Conservation (phyloP, 768 basidiomycete genomes). For the Tulasnella sp. region DNA sequence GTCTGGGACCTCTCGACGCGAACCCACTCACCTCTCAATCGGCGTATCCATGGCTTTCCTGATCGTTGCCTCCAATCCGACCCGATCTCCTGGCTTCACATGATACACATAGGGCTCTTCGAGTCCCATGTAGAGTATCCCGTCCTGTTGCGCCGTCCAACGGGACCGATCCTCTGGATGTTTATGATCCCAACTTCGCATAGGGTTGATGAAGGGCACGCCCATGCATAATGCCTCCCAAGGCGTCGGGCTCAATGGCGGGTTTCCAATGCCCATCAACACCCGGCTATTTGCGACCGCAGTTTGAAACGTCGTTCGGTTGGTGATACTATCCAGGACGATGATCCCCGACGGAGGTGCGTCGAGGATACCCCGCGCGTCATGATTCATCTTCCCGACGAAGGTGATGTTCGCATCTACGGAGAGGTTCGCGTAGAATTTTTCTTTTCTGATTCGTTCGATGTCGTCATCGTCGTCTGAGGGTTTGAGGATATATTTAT, state of each 20-base stretch:
- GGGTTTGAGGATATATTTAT: neutral
- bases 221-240: conserved; percentile 16
- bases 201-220: conserved; percentile 16
- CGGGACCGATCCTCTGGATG: conserved; percentile 21
- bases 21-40: conserved; percentile 3
- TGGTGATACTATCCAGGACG: neutral
- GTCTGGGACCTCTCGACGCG: neutral
- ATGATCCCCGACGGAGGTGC: neutral
- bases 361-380: neutral
- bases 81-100: conserved; percentile 19
- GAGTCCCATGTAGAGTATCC: conserved; percentile 12
- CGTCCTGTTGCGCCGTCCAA: conserved; percentile 25
- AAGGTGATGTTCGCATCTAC: neutral
- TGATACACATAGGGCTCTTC: conserved; percentile 24
- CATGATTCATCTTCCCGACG: conserved; percentile 6
- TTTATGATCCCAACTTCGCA: neutral
- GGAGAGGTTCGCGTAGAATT: neutral
- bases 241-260: conserved; percentile 9
- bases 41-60: conserved; percentile 17
- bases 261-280: conserved; percentile 18
- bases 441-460: conserved; percentile 3
- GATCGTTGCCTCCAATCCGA: conserved; percentile 17
- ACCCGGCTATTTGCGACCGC: conserved; percentile 9
- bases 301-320: neutral
- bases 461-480: neutral